Conservation (phyloP, 805 yeast species). For the Candida ipomoeae region DNA sequence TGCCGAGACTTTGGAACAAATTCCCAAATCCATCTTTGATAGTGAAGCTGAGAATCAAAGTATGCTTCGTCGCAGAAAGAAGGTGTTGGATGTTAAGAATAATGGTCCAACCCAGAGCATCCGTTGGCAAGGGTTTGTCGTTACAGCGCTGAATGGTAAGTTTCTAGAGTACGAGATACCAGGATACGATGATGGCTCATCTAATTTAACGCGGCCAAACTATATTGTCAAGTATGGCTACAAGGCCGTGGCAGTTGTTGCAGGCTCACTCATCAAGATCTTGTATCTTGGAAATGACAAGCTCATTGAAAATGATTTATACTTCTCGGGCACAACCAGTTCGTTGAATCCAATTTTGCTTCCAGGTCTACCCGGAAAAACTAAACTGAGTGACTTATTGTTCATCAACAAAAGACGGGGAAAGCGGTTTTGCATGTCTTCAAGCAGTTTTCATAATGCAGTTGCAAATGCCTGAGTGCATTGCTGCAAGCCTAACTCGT, state of each 20-base stretch:
- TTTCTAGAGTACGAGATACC: constrained; percentile 56
- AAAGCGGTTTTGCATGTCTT: not conserved
- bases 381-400: constrained; percentile 41
- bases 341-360: constrained; percentile 18
- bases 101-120: not conserved
- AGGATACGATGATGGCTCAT: constrained; percentile 31
- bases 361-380: constrained; percentile 15
- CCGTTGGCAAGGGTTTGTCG: constrained; percentile 78
- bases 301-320: constrained; percentile 55
- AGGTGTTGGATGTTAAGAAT: not conserved
- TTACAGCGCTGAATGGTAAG: constrained; percentile 59
- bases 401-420: constrained; percentile 49
- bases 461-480: not conserved
- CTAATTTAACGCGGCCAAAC: constrained; percentile 38
- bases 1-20: not conserved
- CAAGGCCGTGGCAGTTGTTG: constrained; percentile 69
- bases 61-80: not conserved
- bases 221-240: constrained; percentile 70
- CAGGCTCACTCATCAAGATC: constrained; percentile 70
- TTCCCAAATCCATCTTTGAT: not conserved
- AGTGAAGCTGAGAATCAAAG: not conserved
- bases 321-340: constrained; percentile 38
- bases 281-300: constrained; percentile 75
- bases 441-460: not conserved
- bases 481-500: not conserved